Percentiles rank a stretch among this genome's conserved stretches.
Evolutionary conservation across 2,329 filamentous ascomycete species (phyloP).

Genomic region (Alternaria triticimaculans): DNA sequence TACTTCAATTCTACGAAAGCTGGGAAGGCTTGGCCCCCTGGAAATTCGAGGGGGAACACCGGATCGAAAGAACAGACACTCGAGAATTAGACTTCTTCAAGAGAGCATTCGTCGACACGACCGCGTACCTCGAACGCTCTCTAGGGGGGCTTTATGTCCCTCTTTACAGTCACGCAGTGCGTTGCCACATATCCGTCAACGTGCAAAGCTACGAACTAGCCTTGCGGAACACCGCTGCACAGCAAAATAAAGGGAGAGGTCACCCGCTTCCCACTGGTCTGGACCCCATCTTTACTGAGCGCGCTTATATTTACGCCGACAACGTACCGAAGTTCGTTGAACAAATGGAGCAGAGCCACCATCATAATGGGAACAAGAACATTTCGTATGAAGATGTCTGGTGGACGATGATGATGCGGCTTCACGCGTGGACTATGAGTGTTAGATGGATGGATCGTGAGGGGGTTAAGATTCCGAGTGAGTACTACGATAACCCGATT

Average conservation of each 20-base stretch:
- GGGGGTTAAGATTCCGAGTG: not conserved
- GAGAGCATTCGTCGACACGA: not conserved
- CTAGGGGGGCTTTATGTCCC: too few species aligned
- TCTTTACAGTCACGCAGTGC: not conserved
- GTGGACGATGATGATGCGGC: not conserved
- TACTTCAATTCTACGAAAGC: not conserved
- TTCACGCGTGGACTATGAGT: not conserved
- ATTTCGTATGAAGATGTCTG: not conserved
- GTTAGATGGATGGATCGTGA: not conserved
- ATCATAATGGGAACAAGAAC: too few species aligned
- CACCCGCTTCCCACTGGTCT: accelerated
- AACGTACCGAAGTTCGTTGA: not conserved
- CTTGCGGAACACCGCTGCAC: not conserved
- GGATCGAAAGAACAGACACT: not conserved
- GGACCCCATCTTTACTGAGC: not conserved
- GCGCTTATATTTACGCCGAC: not conserved
- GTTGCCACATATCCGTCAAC: not conserved
- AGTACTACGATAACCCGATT: not conserved
- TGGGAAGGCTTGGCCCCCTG: not conserved
- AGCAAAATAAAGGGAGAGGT: too few species aligned
- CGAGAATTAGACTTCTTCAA: not conserved
- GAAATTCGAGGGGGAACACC: not conserved
- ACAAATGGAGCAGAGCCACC: not conserved
- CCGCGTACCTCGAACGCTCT: not conserved
- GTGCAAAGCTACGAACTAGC: not conserved